Base-by-base conservation (phyloP, 805 yeast genomes). In the Schizosaccharomyces octosporus region DNA sequence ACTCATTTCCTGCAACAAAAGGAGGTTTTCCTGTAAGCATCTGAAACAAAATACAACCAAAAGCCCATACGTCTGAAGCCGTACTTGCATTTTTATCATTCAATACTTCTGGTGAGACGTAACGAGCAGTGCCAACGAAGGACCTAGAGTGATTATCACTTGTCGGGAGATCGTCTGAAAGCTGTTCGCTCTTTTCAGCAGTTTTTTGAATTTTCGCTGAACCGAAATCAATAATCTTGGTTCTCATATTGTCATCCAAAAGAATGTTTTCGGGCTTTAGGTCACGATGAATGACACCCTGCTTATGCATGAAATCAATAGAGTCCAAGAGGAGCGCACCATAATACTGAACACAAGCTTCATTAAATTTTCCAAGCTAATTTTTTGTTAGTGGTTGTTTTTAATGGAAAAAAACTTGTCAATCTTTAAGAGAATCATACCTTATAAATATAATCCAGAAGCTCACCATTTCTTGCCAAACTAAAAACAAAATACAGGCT, bases 101-200 rank as follows among this genome's bases (percentile, higher is more conserved):
- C 59, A 93, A 74, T 51, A 93, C 73, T 72, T 93, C 98, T 0
- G 98, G 98, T 0, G 97, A 96, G 66, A 93, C 76, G 72, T 93
- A 93, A 72, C 93, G 97, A 0, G 97, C 97, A 0, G 98, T 93
- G 48, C 98, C 98, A 73, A 98, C 93, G 70, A 93, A 93, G 0
- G 98, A 70, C 93, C 98, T 0, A 97, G 98, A 0, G 95, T 83
- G 2, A 93, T 27, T 31, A 15, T 32, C 6, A 31, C 15, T 32
- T 4, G 11, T 15, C 19, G 27, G 59, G 15, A 55, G 6, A 31
- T n/a, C 27, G 51, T 45, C 27, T n/a, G 41, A 13, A 11, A 36
- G 41, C 11, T 11, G 11, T 36, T 36, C 41, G 11, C 4, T 13
- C 41, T 36, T 36, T 9, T 13, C 41, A 9, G 66, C 64, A 21